phyloP scores from a whole-genome alignment of 768 basidiomycete species.

The Lactifluus piperatus region DNA sequence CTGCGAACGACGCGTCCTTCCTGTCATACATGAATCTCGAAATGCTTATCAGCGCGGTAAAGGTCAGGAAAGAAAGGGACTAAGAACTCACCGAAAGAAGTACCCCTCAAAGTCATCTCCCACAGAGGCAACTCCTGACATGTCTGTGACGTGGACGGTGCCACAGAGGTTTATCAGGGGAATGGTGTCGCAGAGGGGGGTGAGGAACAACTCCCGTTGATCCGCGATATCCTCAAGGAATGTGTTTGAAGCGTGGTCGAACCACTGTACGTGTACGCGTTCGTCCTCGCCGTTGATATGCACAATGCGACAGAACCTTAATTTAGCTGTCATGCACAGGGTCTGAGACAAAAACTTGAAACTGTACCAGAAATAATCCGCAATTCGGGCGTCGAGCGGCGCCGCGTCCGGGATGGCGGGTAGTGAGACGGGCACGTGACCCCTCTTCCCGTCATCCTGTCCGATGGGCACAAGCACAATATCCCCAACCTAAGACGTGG shows the following conservation, averaged over 20 bases:
- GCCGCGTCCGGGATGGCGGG: slow-evolving; percentile 30
- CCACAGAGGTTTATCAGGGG: slow-evolving; percentile 35
- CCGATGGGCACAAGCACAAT: slow-evolving; percentile 45
- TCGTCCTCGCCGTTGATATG: slow-evolving; percentile 38
- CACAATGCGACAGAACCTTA: slow-evolving; percentile 62
- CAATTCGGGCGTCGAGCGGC: slow-evolving; percentile 34
- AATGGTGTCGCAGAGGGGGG: slow-evolving; percentile 42
- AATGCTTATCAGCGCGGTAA: not conserved
- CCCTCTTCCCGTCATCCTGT: slow-evolving; percentile 23
- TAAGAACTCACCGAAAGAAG: slow-evolving; percentile 7
- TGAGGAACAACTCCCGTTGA: slow-evolving; percentile 57
- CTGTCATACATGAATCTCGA: slow-evolving; percentile 38
- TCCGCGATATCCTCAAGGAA: slow-evolving; percentile 52
- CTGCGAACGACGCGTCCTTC: slow-evolving; percentile 36
- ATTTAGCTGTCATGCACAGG: not conserved
- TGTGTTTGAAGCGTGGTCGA: slow-evolving; percentile 58
- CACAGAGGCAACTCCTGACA: not conserved
- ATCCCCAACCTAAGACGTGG: slow-evolving; percentile 49
- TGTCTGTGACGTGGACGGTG: slow-evolving; percentile 37
- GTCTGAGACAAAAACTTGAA: not conserved
- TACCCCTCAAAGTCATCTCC: slow-evolving; percentile 11
- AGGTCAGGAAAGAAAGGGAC: not conserved
- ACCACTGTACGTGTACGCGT: slow-evolving; percentile 62
- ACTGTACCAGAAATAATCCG: slow-evolving; percentile 56
- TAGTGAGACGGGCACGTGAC: slow-evolving; percentile 28